Evolutionary conservation across 306 rosid species (phyloP), one percentile per base, ranked within the genome.

Genomic region (Fragaria ananassa): DNA sequence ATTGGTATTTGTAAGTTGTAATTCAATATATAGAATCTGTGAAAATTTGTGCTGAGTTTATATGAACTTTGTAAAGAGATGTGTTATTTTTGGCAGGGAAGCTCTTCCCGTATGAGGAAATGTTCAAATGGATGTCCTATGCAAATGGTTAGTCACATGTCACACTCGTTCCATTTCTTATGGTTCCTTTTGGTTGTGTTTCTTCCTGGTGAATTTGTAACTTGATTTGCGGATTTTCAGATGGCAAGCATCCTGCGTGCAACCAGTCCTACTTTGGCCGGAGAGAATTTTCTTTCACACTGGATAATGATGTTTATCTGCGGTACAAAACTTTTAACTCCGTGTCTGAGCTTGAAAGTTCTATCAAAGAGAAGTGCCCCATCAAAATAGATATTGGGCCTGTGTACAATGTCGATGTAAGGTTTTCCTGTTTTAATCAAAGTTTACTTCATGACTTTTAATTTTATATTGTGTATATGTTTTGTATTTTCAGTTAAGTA

Each of bases 211-310:
- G 57, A 35, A 69, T 44, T 21, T 76, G 49, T 71, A 9, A 21
- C 6, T 11, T 54, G 56, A 41, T 83, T 53, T 72, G 53, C 70
- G 62, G 68, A 44, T 46, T 71, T 83, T 81, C 79, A 90, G 99
- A 95, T 85, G 99, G 93, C 63, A 95, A 92, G 91, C 99, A 95
- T 81, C 99, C 97, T 34, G 97, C 84, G 25, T 90, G 92, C 68
- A 93, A 92, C 72, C 82, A 79, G 42, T 86, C 97, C 47, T 92
- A 95, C 68, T 70, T 90, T 57, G 84, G 93, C 68, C 83, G 97
- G 70, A 89, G 97, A 82, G 97, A 92, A 64, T 92, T 92, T 78
- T 89, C 99, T 0, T 91, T 83, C 85, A 90, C 97, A 14, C 79
- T 89, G 61, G 91, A 87, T n/a, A 83, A 88, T 63, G 93, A 95